Base-by-base conservation (phyloP, 2,329 filamentous ascomycete genomes). In the Ophiosphaerella herpotricha region DNA sequence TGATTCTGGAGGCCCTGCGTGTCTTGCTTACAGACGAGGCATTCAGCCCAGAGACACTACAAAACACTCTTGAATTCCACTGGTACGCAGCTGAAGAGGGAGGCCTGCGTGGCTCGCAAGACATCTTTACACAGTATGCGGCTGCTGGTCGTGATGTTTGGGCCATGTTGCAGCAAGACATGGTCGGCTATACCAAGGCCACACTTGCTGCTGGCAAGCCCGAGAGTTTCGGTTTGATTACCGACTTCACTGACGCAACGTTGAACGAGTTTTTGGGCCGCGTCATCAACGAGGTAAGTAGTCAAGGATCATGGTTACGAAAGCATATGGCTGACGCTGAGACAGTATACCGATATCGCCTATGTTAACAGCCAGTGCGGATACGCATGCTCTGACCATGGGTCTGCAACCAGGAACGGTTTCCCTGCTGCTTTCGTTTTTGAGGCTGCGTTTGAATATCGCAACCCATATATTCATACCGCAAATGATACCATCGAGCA, bases 91-190 rank as follows among this genome's bases (percentile, higher is more conserved):
- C 90, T 11, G 91, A 96, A 73, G 91, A 96, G 74, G 90, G 87
- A 47, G 91, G 91, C 36, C 79, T 96, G 42, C 82, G 95, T 6
- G 91, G 91, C 50, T 92, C 88, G 66, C 91, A 96, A 72, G 91
- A 89, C 50, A 89, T 97, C 72, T 97, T 96, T 78, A 81, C 82
- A 39, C 77, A 83, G 12, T 97, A 97, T 69, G 86, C 88, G 73
- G 84, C 86, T 69, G 74, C 82, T 16, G 81, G 82, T 24, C 82
- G 86, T 29, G 85, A 92, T 58, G 82, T 97, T 73, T 94, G 92
- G 77, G 92, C 92, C 24, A 97, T 97, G 93, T 83, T 97, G 46
- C 92, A 97, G 77, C 92, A 97, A 75, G 93, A 97, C 74, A 97
- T 97, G 93, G 66, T 63, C 1, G 92, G 92, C 12, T 97, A 88